A percentile compares a stretch with the other conserved stretches of the same genome.
Evolutionary conservation across 2,329 filamentous ascomycete genomes (phyloP).

Genomic region (Trichoderma pleuroti): DNA sequence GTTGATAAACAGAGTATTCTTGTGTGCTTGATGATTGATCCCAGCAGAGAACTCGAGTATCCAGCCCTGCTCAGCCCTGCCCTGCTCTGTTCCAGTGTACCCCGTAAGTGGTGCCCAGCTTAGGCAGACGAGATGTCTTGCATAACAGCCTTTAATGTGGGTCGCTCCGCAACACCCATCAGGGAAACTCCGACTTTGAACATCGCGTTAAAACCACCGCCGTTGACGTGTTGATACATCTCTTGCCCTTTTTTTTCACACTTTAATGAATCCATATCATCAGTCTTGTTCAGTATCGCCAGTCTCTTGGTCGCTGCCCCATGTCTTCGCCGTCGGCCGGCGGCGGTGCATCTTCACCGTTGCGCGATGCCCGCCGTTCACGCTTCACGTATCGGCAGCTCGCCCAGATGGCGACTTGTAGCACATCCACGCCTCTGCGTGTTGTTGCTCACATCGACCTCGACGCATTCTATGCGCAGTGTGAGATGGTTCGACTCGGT

Average conservation of each 20-base stretch:
- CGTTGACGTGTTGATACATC: neutral
- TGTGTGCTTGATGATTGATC: neutral
- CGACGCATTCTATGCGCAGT: constrained; percentile 97
- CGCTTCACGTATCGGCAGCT: constrained; percentile 84
- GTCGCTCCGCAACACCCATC: neutral
- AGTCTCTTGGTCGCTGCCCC: neutral
- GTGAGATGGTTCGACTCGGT: constrained; percentile 83
- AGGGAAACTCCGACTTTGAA: neutral
- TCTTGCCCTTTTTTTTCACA: neutral
- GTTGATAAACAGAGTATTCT: neutral
- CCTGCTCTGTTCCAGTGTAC: neutral
- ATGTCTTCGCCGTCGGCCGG: constrained; percentile 28
- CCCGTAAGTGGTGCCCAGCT: neutral
- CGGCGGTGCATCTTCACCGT: constrained; percentile 28
- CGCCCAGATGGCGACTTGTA: constrained; percentile 67
- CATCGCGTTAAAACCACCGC: neutral
- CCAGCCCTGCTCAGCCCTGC: neutral
- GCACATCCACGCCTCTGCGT: constrained; percentile 71
- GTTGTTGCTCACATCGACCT: constrained; percentile 91
- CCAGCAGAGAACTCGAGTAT: neutral
- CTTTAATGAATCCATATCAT: neutral
- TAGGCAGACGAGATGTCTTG: neutral
- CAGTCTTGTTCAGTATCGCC: neutral
- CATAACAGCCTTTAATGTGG: neutral
- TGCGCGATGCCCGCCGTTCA: constrained; percentile 47